These are phyloP conservation scores for Aspergillus versicolor DNA, from an alignment of 2,329 filamentous ascomycete genomes.

Conservation along the genomic window DNA sequence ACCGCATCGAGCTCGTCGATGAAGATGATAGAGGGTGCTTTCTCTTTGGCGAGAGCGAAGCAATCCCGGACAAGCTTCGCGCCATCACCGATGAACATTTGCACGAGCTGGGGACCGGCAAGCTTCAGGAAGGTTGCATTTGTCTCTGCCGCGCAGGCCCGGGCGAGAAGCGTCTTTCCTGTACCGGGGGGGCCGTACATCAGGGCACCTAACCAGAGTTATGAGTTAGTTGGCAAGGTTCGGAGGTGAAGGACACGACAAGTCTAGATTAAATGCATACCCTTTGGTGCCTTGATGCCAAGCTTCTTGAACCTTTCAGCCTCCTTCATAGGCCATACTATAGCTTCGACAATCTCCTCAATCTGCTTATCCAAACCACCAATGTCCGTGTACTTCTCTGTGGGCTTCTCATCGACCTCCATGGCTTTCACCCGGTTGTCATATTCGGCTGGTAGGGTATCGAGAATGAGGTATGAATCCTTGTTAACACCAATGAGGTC, in stretches of 20 bases:
- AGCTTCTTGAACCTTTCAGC: conserved; percentile 99
- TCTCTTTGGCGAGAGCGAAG: conserved; percentile 97
- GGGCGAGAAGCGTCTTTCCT: conserved; percentile 65
- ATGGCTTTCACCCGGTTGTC: conserved; percentile 99
- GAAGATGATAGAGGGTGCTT: conserved; percentile 98
- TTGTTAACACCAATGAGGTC: conserved; percentile 99
- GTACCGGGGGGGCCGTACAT: conserved; percentile 77
- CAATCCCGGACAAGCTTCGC: conserved; percentile 97
- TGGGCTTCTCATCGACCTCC: conserved; percentile 99
- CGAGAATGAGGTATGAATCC: conserved; percentile 95
- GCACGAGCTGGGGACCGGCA: conserved; percentile 92
- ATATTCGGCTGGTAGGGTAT: conserved; percentile 95
- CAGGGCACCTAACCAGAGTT: conserved; percentile 67
- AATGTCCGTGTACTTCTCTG: conserved; percentile 97
- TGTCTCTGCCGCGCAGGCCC: conserved; percentile 95
- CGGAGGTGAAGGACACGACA: not conserved
- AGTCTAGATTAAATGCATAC: conserved; percentile 51
- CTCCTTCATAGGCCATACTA: conserved; percentile 99
- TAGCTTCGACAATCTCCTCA: conserved; percentile 95
- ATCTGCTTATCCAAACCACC: conserved; percentile 98
- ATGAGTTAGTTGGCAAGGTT: not conserved
- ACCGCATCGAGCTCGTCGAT: conserved; percentile 98
- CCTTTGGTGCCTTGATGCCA: conserved; percentile 98
- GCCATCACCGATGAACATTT: conserved; percentile 99
- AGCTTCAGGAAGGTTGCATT: conserved; percentile 99